Conservation (phyloP, 1,284 basidiomycete genomes). For the Neolentinus lepideus region DNA sequence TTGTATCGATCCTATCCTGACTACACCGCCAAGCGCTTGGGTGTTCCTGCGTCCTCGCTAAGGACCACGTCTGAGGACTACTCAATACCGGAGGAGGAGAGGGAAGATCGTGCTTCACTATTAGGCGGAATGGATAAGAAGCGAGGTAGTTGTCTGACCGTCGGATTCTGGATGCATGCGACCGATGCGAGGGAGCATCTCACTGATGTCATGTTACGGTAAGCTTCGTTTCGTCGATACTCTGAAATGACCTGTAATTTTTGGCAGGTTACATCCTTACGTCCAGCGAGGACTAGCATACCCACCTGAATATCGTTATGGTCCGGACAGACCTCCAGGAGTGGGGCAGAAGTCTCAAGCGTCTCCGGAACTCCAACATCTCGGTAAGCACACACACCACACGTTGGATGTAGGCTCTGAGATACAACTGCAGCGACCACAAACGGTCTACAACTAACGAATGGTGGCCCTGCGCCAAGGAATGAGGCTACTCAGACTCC, state of each 20-base stretch:
- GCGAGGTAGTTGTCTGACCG: slow-evolving; percentile 43
- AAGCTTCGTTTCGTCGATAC: neutral
- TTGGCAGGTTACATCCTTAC: slow-evolving; percentile 49
- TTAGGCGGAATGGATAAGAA: slow-evolving; percentile 33
- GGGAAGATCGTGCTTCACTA: slow-evolving; percentile 5
- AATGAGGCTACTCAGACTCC: neutral
- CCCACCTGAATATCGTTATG: slow-evolving; percentile 62
- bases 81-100: slow-evolving; percentile 12
- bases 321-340: slow-evolving; percentile 47
- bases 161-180: slow-evolving; percentile 78
- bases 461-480: no score
- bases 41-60: slow-evolving; percentile 13
- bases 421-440: neutral
- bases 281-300: slow-evolving; percentile 58
- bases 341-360: neutral
- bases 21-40: slow-evolving; percentile 50
- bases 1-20: slow-evolving; percentile 72
- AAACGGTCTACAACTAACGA: neutral
- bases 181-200: slow-evolving; percentile 66
- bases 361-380: neutral
- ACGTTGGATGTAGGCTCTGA: neutral
- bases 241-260: slow-evolving; percentile 5
- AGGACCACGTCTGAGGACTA: slow-evolving; percentile 1
- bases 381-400: neutral
- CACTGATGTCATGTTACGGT: slow-evolving; percentile 63